Evolutionary conservation across 2,329 filamentous ascomycete genomes (phyloP), one percentile per base, ranked within the genome.

Genomic region (Neofusicoccum kwambonambiense): DNA sequence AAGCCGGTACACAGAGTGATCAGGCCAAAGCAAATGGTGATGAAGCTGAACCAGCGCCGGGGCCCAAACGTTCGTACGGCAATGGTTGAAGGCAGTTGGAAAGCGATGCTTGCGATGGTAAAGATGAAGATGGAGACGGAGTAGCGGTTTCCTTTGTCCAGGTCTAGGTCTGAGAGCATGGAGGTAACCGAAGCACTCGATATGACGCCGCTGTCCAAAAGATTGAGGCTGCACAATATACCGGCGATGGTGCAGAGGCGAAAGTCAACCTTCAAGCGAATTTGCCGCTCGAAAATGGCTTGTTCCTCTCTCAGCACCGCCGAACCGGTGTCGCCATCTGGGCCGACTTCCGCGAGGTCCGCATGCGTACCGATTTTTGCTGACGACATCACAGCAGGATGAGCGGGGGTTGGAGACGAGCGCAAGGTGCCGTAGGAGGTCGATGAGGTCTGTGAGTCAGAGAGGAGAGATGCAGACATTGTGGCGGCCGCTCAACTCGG

Each of bases 91-190:
- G 89, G 89, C 7, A 91, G 78, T 73, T 91, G 89, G 70, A 89
- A 90, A 9, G 83, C 82, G 45, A 91, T 88, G 70, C 84, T 87
- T 4, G 88, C 82, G 64, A 91, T 83, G 9, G 89, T 90, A 75
- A 91, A 90, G 73, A 91, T 89, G 77, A 91, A 89, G 65, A 92
- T 91, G 22, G 87, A 84, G 4, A 91, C 84, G 1, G 87, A 89
- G 69, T 89, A 91, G 44, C 88, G 82, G 68, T 88, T 86, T 22
- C 88, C 88, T 47, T 79, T 72, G 9, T 86, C 82, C 12, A 91
- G 79, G 15, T 83, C 82, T 47, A 91, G 79, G 70, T 91, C 89
- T 11, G 77, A 71, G 52, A 87, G 81, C 86, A 91, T 89, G 31
- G 83, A 87, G 0, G 89, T 91, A 9, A 91, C 89, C 1, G 87